Evolutionary conservation across 164 flowering plant species (phyloP), one percentile per base, ranked within the genome.

Genomic region (Chimonanthus praecox): DNA sequence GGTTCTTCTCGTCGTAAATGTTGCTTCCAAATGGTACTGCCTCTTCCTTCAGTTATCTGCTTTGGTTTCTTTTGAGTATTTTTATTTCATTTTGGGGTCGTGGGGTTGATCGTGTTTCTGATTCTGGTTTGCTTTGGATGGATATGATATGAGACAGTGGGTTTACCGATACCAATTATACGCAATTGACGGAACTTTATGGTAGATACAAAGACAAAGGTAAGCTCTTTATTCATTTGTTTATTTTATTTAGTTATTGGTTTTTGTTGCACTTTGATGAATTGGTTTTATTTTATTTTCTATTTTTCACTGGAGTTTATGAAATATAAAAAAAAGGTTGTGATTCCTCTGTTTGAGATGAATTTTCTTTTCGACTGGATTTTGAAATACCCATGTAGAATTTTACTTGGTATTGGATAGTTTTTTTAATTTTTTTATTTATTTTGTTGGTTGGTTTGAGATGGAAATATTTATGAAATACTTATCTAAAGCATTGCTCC

Each of bases 11-110:
- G 83, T 90, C 61, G 97, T 94, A 49, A 94, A 94, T 73, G 97
- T 94, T 66, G 98, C 98, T 77, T 94, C 98, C 63, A 89, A 88
- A 86, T 94, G 98, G 98, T 92, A 47, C 15, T 49, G 69, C 43
- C 47, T 65, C 43, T 46, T 33, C 20, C 3, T 47, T 49, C 43
- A 3, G 16, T 49, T 45, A 33, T 70, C 3, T 44, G 51, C 20
- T 13, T 70, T 11, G 70, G 33, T 21, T 54, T 21, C 69, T 48
- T 15, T 15, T 70, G 43, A 63, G 9, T 18, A 63, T 67, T 3
- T 67, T 33, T 48, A 4, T 65, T 47, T 51, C 49, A 60, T 62
- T 54, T n/a, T 54, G 60, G 73, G 58, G 65, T 9, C 44, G 61
- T 61, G 47, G 47, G 44, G 49, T 68, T 54, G 47, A 11, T 69